These are phyloP conservation scores for Knoxdaviesia proteae DNA, from an alignment of 2,329 filamentous ascomycete species.

Conservation along the genomic window DNA sequence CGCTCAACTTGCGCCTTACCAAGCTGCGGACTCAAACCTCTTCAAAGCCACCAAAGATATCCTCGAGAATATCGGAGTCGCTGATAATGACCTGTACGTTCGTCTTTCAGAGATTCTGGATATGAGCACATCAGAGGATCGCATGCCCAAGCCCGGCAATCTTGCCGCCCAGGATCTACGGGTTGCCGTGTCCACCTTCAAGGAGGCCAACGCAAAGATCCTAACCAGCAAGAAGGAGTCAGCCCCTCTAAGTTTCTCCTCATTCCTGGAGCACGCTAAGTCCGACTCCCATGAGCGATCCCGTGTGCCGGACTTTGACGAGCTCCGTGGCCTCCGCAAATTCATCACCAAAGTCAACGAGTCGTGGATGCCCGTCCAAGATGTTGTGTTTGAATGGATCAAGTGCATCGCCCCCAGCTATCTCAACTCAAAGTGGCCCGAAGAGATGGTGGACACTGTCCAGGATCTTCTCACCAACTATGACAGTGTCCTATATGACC, in stretches of 20 bases:
- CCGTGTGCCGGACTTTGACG: conserved; percentile 27
- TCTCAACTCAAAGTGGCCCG: conserved; percentile 32
- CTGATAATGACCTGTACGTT: conserved; percentile 23
- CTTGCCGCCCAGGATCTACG: conserved; percentile 27
- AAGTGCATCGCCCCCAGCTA: conserved; percentile 29
- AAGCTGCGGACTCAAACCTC: conserved; percentile 33
- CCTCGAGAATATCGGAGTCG: conserved; percentile 31
- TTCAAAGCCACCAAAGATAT: conserved; percentile 34
- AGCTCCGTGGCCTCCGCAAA: conserved; percentile 25
- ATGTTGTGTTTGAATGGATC: conserved; percentile 39
- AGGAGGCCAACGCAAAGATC: conserved; percentile 30
- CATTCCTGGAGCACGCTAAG: conserved; percentile 44
- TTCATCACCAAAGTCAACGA: conserved; percentile 29
- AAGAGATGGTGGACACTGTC: conserved; percentile 32
- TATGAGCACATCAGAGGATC: conserved; percentile 27
- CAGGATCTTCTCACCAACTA: conserved; percentile 33
- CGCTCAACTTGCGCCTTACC: conserved; percentile 33
- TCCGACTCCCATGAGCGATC: conserved; percentile 27
- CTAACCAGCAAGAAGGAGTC: conserved; percentile 31
- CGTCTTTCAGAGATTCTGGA: conserved; percentile 29
- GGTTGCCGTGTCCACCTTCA: conserved; percentile 25
- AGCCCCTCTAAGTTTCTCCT: conserved; percentile 31
- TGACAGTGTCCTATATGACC: conserved; percentile 29
- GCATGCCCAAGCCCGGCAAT: conserved; percentile 24
- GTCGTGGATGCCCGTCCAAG: conserved; percentile 31